phyloP scores from a whole-genome alignment of 2,329 filamentous ascomycete species.

The Fulvia fulva region DNA sequence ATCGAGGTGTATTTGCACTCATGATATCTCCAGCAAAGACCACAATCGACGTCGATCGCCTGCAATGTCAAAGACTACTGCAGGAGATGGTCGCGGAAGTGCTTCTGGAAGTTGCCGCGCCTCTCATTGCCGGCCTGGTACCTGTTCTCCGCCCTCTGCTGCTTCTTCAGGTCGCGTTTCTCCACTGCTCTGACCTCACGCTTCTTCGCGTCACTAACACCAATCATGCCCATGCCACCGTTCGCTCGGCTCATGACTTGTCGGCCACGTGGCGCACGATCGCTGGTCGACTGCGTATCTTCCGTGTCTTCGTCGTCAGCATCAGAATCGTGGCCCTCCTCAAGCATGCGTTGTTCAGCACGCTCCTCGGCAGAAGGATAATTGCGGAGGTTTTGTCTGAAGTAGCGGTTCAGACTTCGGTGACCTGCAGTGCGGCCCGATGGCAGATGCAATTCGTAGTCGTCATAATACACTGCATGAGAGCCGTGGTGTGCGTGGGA shows the following conservation, averaged over 20 bases:
- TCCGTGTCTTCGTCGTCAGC: constrained; percentile 45
- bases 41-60: not conserved
- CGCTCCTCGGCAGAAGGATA: constrained; percentile 78
- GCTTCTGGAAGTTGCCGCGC: constrained; percentile 72
- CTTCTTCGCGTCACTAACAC: constrained; percentile 72
- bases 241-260: constrained; percentile 61
- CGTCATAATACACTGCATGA: constrained; percentile 80
- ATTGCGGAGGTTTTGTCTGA: constrained; percentile 83
- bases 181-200: constrained; percentile 62
- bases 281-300: constrained; percentile 12
- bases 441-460: constrained; percentile 89
- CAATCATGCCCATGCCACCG: constrained; percentile 71
- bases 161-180: constrained; percentile 63
- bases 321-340: constrained; percentile 42
- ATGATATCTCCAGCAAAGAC: not conserved
- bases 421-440: constrained; percentile 87
- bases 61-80: constrained; percentile 27
- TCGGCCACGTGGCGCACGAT: constrained; percentile 32
- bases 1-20: not conserved
- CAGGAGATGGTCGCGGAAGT: constrained; percentile 57
- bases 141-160: constrained; percentile 48
- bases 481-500: constrained; percentile 72
- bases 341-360: constrained; percentile 61
- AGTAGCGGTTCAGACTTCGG: constrained; percentile 81
- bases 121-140: constrained; percentile 69